Conservation (phyloP, 2,329 filamentous ascomycete genomes). For the Spiromastix sp. region DNA sequence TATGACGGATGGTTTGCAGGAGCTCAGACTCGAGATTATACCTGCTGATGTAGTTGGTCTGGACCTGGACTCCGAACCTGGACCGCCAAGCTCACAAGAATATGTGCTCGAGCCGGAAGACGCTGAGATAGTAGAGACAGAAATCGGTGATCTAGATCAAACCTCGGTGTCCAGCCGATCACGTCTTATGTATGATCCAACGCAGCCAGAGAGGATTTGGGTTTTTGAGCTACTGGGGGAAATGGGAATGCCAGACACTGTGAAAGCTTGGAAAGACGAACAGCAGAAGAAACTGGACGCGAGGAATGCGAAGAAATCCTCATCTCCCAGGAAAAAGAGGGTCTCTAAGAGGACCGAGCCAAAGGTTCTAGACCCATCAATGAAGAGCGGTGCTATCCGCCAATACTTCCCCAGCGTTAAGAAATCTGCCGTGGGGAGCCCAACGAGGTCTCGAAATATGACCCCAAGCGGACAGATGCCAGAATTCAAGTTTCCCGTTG, state of each 20-base stretch:
- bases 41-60: constrained; percentile 69
- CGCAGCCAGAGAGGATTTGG: constrained; percentile 57
- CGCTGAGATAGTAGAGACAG: constrained; percentile 14
- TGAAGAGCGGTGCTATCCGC: constrained; percentile 31
- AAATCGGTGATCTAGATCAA: constrained; percentile 25
- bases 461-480: background rate
- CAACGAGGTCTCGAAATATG: background rate
- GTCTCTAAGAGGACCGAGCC: constrained; percentile 26
- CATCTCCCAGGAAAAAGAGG: constrained; percentile 19
- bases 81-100: constrained; percentile 15
- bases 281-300: constrained; percentile 22
- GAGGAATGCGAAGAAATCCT: constrained; percentile 16
- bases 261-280: constrained; percentile 53
- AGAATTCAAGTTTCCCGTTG: background rate
- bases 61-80: constrained; percentile 56
- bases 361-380: constrained; percentile 25
- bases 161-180: constrained; percentile 16
- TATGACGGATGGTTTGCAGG: constrained; percentile 62
- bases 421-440: constrained; percentile 5
- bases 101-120: constrained; percentile 20
- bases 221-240: constrained; percentile 54
- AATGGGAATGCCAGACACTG: constrained; percentile 53
- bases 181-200: constrained; percentile 48
- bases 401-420: constrained; percentile 32
- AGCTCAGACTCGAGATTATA: constrained; percentile 68